Evolutionary conservation across 129 eudicot species (phyloP).

Genomic region (Centaurea solstitialis): DNA sequence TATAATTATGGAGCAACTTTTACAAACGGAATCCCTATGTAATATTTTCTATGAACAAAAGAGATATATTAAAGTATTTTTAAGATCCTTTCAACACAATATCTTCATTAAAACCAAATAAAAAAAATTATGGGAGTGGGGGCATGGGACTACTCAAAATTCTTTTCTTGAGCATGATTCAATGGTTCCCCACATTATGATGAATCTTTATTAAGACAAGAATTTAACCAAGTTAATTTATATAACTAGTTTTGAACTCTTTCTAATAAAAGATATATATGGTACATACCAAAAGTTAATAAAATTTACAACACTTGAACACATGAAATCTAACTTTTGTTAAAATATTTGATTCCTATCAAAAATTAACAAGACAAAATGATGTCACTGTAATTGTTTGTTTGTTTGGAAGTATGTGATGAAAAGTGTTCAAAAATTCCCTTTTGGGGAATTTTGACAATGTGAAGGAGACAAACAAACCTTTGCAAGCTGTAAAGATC

Average conservation of each 20-base stretch:
- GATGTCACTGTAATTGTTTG: conserved; percentile 22
- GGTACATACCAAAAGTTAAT: neutral
- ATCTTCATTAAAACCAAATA: neutral
- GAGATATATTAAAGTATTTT: neutral
- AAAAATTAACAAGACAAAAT: conserved; percentile 21
- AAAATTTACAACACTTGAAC: no score
- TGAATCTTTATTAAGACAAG: neutral
- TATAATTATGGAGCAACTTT: neutral
- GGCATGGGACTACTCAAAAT: neutral
- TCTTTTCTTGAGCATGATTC: conserved; percentile 4
- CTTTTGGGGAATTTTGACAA: conserved; percentile 23
- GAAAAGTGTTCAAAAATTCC: conserved; percentile 16
- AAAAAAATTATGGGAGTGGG: neutral
- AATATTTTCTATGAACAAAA: neutral
- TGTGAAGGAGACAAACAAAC: conserved; percentile 39
- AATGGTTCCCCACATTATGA: neutral
- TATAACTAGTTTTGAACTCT: no score
- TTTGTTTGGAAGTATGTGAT: conserved; percentile 22
- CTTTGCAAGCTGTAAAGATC: conserved; percentile 38
- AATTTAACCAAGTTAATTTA: no score
- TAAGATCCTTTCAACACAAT: neutral
- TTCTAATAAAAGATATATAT: no score
- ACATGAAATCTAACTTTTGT: neutral
- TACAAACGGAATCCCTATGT: neutral
- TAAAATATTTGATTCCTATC: neutral